Evolutionary conservation across 148 eudicot species (phyloP).

Genomic region (Rhododendron molle): DNA sequence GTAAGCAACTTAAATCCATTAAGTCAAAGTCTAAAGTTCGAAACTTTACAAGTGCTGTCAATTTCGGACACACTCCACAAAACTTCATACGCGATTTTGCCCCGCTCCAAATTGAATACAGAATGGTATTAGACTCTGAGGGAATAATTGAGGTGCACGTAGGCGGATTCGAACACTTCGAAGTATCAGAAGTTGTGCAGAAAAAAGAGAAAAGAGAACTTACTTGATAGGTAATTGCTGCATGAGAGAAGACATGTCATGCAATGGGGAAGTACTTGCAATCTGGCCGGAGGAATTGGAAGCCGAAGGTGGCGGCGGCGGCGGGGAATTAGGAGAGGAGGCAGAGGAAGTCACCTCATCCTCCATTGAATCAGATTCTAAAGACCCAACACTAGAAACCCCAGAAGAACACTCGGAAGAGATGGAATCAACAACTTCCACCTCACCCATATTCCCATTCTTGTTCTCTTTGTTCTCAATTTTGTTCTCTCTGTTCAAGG

Average conservation of each 20-base stretch:
- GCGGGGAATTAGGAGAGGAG: conserved; percentile 8
- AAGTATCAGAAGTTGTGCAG: not conserved
- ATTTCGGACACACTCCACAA: not conserved
- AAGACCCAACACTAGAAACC: conserved; percentile 8
- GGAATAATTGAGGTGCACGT: not conserved
- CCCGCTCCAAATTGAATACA: not conserved
- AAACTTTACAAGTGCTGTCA: not conserved
- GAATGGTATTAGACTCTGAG: too few species aligned
- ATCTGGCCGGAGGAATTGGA: not conserved
- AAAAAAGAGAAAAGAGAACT: not conserved
- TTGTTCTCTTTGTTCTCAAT: not conserved
- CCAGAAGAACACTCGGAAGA: conserved; percentile 12
- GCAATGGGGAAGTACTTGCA: conserved; percentile 12
- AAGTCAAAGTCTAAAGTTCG: not conserved
- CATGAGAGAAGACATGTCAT: conserved; percentile 38
- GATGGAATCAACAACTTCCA: conserved; percentile 2
- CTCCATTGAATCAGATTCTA: conserved; percentile 1
- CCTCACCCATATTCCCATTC: conserved; percentile 15
- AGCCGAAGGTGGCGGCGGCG: not conserved
- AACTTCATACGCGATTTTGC: not conserved
- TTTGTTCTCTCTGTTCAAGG: conserved; percentile 13
- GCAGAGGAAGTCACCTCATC: conserved; percentile 13
- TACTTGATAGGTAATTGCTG: conserved; percentile 43
- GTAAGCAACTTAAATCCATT: too few species aligned
- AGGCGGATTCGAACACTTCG: not conserved